These are phyloP conservation scores for Jackrogersella multiformis DNA, from an alignment of 495 filamentous ascomycete genomes.

Conservation along the genomic window DNA sequence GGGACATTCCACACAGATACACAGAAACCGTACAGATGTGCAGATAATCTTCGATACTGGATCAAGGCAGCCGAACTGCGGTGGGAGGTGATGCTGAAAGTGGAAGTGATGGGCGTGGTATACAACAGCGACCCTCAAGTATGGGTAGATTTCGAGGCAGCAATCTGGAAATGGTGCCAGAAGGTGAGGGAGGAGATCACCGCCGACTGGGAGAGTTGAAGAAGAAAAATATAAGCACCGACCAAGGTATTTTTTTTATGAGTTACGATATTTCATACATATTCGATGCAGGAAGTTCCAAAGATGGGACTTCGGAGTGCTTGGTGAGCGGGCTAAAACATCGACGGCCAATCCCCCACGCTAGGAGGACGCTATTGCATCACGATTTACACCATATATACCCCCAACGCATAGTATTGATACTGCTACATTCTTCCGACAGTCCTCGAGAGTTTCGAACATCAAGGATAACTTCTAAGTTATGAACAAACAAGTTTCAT, in stretches of 20 bases:
- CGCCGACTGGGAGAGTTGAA: conserved; percentile 48
- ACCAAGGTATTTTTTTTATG: too few relatives aligned
- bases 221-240: too few relatives aligned
- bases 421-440: conserved; percentile 14
- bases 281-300: conserved; percentile 9
- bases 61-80: conserved; percentile 93
- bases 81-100: conserved; percentile 87
- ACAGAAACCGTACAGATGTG: conserved; percentile 89
- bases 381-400: conserved; percentile 41
- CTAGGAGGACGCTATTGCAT: conserved; percentile 19
- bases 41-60: conserved; percentile 96
- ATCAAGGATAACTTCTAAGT: conserved; percentile 29
- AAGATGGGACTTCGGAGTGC: conserved; percentile 9
- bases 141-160: conserved; percentile 83
- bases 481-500: conserved; percentile 21
- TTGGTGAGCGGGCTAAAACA: not conserved
- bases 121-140: conserved; percentile 69
- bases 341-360: conserved; percentile 14
- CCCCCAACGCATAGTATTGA: conserved; percentile 37
- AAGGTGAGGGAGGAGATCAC: conserved; percentile 79
- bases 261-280: conserved; percentile 43
- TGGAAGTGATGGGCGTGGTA: conserved; percentile 88
- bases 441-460: conserved; percentile 6
- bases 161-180: conserved; percentile 80
- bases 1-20: conserved; percentile 87